Base-by-base conservation (phyloP, 2,329 filamentous ascomycete species). In the Albifimbria verrucaria region DNA sequence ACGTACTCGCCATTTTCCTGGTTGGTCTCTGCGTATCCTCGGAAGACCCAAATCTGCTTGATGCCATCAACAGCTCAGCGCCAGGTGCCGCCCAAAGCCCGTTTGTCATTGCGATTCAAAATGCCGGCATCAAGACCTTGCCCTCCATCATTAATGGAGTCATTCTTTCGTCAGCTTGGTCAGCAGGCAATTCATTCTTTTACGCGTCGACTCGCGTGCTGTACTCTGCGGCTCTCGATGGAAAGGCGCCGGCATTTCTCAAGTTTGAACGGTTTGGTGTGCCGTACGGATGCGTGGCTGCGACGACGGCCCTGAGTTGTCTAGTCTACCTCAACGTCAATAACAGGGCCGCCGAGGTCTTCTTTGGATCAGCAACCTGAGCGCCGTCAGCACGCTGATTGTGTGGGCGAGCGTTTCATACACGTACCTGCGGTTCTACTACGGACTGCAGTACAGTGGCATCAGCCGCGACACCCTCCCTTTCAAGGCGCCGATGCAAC, bases 311-410 rank as follows among this genome's bases (percentile, higher is more conserved):
- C 74, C 80, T 89, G 56, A 77, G 82, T 9, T 75, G 86, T n/a
- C 72, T 90, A 21, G 79, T 80, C 12, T 90, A 89, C 63, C 55
- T 68, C 48, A 84, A 87, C 60, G 75, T 88, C 42, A 83, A 77
- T 26, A 80, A 79, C 59, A 68, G 73, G 50, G 78, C 83, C 0
- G 74, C 82, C 2, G 77, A 82, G 25, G 86, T 89, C 17, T 83
- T 83, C 65, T 79, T 78, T 83, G 80, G 81, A 80, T 83, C 59
- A 75, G 81, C 58, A 81, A 79, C 59, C 68, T 83, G 26, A 81
- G 86, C 46, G 88, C 87, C 23, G 85, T 89, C 11, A 87, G 86
- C 7, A 83, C 87, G 54, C 77, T 89, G 21, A 84, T 90, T 65
- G 83, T 86, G 49, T 89, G 86, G 79, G 78, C 81, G 18, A 80